Evolutionary conservation across 2,329 filamentous ascomycete species (phyloP).

Genomic region (Ophiostoma himal-ulmi): DNA sequence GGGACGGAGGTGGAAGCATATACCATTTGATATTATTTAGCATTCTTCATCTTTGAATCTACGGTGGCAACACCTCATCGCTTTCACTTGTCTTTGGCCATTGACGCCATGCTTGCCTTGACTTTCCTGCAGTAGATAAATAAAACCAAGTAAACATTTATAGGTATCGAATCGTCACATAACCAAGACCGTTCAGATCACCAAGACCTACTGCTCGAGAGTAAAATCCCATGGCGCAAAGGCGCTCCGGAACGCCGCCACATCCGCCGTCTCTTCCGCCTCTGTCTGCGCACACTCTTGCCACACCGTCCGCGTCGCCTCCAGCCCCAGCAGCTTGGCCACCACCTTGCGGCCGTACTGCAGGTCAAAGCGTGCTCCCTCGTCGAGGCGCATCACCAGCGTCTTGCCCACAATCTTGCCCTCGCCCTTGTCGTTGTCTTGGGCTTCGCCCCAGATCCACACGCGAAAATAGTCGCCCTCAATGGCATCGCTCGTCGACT

Average conservation of each 20-base stretch:
- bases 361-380: conserved; percentile 73
- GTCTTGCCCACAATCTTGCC: conserved; percentile 55
- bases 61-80: neutral
- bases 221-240: conserved; percentile 89
- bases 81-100: neutral
- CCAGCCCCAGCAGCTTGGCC: conserved; percentile 77
- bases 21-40: conserved; percentile 9
- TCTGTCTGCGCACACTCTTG: conserved; percentile 72
- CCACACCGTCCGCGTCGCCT: conserved; percentile 70
- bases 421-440: conserved; percentile 28
- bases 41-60: neutral
- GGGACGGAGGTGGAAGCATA: conserved; percentile 9
- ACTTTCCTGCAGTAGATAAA: neutral
- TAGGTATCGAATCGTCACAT: neutral
- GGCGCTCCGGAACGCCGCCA: conserved; percentile 68
- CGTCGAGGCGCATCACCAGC: conserved; percentile 67
- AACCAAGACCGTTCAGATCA: neutral
- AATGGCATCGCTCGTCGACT: conserved; percentile 34
- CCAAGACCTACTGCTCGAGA: conserved; percentile 2
- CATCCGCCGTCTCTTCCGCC: conserved; percentile 73
- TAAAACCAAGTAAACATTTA: neutral
- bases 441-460: conserved; percentile 64
- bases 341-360: conserved; percentile 86
- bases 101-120: neutral
- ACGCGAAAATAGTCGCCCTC: conserved; percentile 69